Base-by-base conservation (phyloP, 495 filamentous ascomycete species). In the Hypoxylon rickii region DNA sequence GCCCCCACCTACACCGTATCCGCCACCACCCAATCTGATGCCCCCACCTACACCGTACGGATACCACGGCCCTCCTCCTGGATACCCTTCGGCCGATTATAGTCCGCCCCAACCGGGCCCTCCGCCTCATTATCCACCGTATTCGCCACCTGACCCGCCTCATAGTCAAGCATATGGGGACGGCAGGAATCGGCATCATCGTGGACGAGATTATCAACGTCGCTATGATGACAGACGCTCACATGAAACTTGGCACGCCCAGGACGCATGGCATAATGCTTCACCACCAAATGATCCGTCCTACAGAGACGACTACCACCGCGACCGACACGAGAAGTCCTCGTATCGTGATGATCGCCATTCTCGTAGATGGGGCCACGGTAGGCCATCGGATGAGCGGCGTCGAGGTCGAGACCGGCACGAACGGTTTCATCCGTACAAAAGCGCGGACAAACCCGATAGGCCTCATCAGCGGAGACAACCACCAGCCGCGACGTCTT, bases 21-120 rank as follows among this genome's bases (percentile, higher is more conserved):
- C 54, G 12, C 60, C 68, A 8, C 67, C 58, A 55, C 51, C 54
- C 0, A 38, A 26, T 46, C 59, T 53, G 24, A 20, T 41, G 16
- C 61, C 49, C 26, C 56, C 63, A 22, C 55, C 63, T n/a, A 29
- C 47, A 20, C 44, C 58, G 13, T 59, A 58, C 41, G 52, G 41
- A 48, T 64, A 66, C 55, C 51, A 70, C 64, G 61, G 69, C n/a
- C 38, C 61, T 62, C 39, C 49, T 71, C 33, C 69, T 57, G n/a
- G 64, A 21, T 51, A 67, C 70, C 15, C 21, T 65, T 18, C 58
- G 72, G n/a, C 60, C 58, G 52, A 50, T n/a, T 60, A 69, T 40
- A 51, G 24, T n/a, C 51, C 39, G 8, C 54, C 63, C 26, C 56
- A 53, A 11, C 63, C 29, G 4, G 58, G 58, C 16, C 44, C 33